Evolutionary conservation across 2,329 filamentous ascomycete species (phyloP).

Genomic region (Daldinia eschscholtzii): DNA sequence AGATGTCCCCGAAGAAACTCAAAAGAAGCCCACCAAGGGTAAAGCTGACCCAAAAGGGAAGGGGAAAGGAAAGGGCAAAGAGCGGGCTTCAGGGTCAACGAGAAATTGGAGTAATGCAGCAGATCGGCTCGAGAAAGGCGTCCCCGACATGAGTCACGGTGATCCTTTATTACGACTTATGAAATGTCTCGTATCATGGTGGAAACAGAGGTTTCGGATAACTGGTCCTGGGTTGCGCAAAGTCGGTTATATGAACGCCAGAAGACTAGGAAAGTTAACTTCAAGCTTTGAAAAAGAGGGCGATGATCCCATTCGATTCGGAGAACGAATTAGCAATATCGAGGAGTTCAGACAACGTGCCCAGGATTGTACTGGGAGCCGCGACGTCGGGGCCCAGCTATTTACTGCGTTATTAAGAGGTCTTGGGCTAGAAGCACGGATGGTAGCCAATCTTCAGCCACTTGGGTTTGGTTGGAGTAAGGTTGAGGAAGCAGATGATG

Average conservation of each 20-base stretch:
- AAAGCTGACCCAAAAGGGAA: constrained; percentile 56
- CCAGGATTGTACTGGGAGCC: constrained; percentile 79
- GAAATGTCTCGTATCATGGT: constrained; percentile 83
- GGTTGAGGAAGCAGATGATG: constrained; percentile 77
- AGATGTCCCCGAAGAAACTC: constrained; percentile 56
- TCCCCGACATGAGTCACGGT: constrained; percentile 82
- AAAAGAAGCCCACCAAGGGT: constrained; percentile 53
- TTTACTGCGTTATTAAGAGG: constrained; percentile 88
- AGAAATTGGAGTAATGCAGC: constrained; percentile 81
- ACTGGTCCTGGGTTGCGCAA: constrained; percentile 88
- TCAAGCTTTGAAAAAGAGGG: constrained; percentile 75
- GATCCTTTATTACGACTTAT: constrained; percentile 85
- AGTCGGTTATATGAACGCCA: constrained; percentile 85
- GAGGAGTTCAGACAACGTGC: constrained; percentile 78
- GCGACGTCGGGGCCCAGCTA: constrained; percentile 88
- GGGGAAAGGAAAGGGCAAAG: constrained; percentile 43
- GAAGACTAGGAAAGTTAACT: constrained; percentile 78
- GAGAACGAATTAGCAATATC: constrained; percentile 78
- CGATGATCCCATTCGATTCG: constrained; percentile 74
- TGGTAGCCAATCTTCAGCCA: constrained; percentile 88
- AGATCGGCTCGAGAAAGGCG: constrained; percentile 75
- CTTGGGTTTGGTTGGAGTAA: constrained; percentile 93
- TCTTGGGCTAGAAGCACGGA: constrained; percentile 82
- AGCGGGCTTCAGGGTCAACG: constrained; percentile 53
- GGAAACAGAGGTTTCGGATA: constrained; percentile 85